Evolutionary conservation across 768 basidiomycete genomes (phyloP), one percentile per base, ranked within the genome.

Genomic region (Mycena vulgaris): DNA sequence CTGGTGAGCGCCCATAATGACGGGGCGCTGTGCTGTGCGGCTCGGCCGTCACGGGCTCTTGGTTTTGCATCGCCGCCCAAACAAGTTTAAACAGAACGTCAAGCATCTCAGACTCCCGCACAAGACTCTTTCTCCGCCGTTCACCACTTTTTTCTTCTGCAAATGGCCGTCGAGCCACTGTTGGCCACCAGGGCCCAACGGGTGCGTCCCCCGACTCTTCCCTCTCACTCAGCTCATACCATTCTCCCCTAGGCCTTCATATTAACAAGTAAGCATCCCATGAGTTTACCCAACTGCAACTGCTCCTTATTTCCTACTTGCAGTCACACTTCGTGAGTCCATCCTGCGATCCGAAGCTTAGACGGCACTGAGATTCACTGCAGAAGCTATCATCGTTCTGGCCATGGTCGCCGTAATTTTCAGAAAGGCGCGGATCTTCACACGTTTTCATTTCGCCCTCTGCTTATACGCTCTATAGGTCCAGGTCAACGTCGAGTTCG

Each of bases 371-470:
- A 63, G 21, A 49, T 57, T 23, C 48, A 31, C 31, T 74, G 52
- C 77, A 95, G 94, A 95, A 84, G 94, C 92, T 2, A 81, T 92
- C 53, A 84, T 91, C 10, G 93, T 96, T 37, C 83, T 95, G 55
- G 85, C 87, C 13, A 90, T 95, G 90, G 90, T 95, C 63, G 91
- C 81, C 42, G 85, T 92, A 39, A 89, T 89, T 19, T 95, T 94
- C 76, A 83, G 86, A 72, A 82, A 88, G 75, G 94, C 91, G 71
- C 71, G 87, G 39, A 51, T 66, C 48, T 49, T 61, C 21, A 21
- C 23, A 69, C 25, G 28, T 52, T 21, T 33, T 28, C 53, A 16
- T 10, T 10, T 31, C 31, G n/a, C 5, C n/a, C 37, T 13, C 53
- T 52, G 47, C 25, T 27, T 48, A 37, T 42, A 61, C 39, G 30